Base-by-base conservation (phyloP, 768 basidiomycete species). In the Pleurotus tuoliensis region DNA sequence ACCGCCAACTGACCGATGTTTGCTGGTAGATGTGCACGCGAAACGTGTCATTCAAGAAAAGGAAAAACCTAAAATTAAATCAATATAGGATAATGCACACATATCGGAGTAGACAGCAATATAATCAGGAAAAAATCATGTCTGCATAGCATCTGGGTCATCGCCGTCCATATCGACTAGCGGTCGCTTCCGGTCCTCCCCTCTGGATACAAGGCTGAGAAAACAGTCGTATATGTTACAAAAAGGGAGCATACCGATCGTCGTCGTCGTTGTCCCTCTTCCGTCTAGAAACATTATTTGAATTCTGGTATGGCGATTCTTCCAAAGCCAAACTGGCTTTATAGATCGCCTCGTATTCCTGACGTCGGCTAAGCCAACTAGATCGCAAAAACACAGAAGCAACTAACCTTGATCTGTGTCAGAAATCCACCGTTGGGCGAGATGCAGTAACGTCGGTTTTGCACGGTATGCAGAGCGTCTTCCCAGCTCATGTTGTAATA, bases 341-440 rank as follows among this genome's bases (percentile, higher is more conserved):
- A 67, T 94, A 92, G 66, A 96, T 96, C 3, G 92, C 90, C 70
- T 95, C 92, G 61, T 94, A 96, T 75, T 94, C 94, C 92, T 94
- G 63, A 15, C 55, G 8, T 58, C 25, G 46, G 11, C 37, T 24
- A 22, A 56, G 38, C 9, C 15, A 16, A 41, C 20, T 27, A 24
- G 30, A 16, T 25, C 12, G 3, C 20, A 34, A 43, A 16, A 55
- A 13, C 37, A 40, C 22, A 24, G 12, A 38, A 43, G 39, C 16
- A 11, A 61, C 74, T 24, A 56, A 88, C 91, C 82, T 96, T 95
- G 67, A 96, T 88, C 68, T 96, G 94, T 8, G 90, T 91, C 63
- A 95, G 69, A 71, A 97, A 97, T 3, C 92, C 94, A 12, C 88
- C 86, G 63, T 96, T 94, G 9, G 93, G 94, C 1, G 91, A 92